Percentiles rank a stretch among this genome's conserved stretches.
phyloP scores from a whole-genome alignment of 1,284 basidiomycete genomes.

The Trichosporon asahii region DNA sequence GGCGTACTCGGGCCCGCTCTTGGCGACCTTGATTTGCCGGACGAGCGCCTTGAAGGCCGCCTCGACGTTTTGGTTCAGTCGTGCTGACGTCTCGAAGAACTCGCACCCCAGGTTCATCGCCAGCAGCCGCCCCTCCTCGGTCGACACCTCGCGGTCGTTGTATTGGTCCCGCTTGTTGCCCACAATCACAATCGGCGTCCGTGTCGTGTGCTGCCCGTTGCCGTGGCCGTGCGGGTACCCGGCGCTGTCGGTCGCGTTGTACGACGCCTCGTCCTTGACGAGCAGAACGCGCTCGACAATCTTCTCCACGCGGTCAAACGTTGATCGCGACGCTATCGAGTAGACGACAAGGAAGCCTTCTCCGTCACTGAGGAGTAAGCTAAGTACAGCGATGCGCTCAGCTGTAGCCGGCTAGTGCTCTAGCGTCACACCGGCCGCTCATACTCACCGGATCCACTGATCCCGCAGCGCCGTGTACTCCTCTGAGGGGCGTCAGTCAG shows the following conservation, averaged over 20 bases:
- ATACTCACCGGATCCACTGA: conserved; percentile 93
- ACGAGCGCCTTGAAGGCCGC: conserved; percentile 87
- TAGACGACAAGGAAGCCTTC: conserved; percentile 99
- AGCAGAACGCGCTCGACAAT: conserved; percentile 92
- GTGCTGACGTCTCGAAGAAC: conserved; percentile 95
- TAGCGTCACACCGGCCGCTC: neutral
- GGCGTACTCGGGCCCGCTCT: conserved; percentile 25
- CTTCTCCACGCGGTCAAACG: conserved; percentile 89
- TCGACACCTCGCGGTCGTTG: conserved; percentile 78
- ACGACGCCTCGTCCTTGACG: conserved; percentile 80
- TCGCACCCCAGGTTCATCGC: conserved; percentile 87
- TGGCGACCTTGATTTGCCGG: conserved; percentile 63
- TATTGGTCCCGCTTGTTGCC: conserved; percentile 82
- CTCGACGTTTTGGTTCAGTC: conserved; percentile 93
- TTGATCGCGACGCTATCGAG: conserved; percentile 90
- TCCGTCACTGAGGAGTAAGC: conserved; percentile 75
- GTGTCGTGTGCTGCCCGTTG: conserved; percentile 13
- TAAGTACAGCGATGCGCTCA: neutral
- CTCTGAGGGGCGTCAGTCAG: conserved; percentile 58
- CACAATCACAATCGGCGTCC: conserved; percentile 65
- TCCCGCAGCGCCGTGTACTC: conserved; percentile 95
- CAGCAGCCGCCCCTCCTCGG: conserved; percentile 79
- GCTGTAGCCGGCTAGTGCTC: too few species aligned
- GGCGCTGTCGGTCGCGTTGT: conserved; percentile 14
- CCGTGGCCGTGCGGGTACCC: neutral